These are phyloP conservation scores for Vachellia pachyceras DNA, from an alignment of 306 rosid species.

Conservation along the genomic window DNA sequence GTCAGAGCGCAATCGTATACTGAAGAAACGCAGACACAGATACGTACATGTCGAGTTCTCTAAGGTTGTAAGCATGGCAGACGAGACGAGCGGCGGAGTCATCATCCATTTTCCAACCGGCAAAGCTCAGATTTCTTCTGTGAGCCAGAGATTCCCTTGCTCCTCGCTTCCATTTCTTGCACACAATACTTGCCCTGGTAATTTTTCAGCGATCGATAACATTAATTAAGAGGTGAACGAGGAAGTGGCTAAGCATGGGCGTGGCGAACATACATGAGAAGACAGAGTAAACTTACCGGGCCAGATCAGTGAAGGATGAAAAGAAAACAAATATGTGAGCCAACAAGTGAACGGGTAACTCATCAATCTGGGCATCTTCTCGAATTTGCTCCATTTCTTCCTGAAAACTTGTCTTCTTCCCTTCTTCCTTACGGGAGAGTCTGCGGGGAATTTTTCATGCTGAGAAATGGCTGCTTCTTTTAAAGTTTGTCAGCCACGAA, in stretches of 20 bases:
- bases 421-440: too few species aligned
- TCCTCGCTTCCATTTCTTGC: conserved; percentile 92
- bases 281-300: conserved; percentile 58
- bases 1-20: neutral
- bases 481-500: too few species aligned
- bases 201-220: conserved; percentile 16
- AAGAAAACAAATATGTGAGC: conserved; percentile 73
- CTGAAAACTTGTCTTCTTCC: too few species aligned
- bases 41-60: conserved; percentile 70
- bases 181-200: conserved; percentile 76
- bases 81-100: conserved; percentile 84
- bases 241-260: neutral
- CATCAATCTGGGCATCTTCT: conserved; percentile 71
- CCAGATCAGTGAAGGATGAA: conserved; percentile 89
- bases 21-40: neutral
- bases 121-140: conserved; percentile 72
- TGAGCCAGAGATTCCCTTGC: conserved; percentile 75
- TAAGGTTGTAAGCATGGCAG: conserved; percentile 77
- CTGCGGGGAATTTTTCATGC: too few species aligned
- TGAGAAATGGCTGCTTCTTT: too few species aligned
- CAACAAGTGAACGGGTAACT: conserved; percentile 76
- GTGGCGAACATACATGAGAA: neutral
- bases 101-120: conserved; percentile 94
- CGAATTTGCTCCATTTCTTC: too few species aligned
- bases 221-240: neutral